Evolutionary conservation across 1,284 basidiomycete genomes (phyloP).

Genomic region (Microbotryum saponariae): DNA sequence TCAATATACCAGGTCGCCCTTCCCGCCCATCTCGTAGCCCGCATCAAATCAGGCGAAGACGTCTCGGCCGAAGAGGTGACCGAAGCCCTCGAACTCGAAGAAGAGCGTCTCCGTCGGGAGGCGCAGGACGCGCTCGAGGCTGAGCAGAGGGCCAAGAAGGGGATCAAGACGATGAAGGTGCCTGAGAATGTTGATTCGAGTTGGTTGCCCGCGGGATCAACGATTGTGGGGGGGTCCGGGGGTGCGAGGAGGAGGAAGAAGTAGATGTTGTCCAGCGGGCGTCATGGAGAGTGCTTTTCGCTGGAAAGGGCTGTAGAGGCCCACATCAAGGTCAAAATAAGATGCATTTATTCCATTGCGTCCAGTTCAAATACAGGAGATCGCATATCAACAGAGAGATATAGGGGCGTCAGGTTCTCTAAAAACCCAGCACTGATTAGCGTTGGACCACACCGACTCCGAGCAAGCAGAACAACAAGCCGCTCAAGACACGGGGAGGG

Average conservation of each 20-base stretch:
- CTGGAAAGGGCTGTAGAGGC: no score
- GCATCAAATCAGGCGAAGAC: slow-evolving; percentile 29
- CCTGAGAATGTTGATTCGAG: slow-evolving; percentile 18
- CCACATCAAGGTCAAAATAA: no score
- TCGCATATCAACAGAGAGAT: no score
- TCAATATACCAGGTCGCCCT: slow-evolving; percentile 6
- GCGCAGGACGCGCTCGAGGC: neutral
- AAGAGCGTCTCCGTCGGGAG: slow-evolving; percentile 2
- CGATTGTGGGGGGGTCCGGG: neutral
- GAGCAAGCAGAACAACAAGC: no score
- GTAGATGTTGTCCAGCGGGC: neutral
- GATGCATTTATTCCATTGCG: no score
- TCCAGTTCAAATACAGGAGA: no score
- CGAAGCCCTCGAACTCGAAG: slow-evolving; percentile 16
- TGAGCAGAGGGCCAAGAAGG: neutral
- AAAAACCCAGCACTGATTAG: no score
- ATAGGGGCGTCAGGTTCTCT: no score
- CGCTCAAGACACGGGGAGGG: no score
- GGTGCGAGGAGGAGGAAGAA: slow-evolving; percentile 13
- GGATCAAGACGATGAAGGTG: slow-evolving; percentile 9
- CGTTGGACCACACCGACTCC: no score
- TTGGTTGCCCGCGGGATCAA: slow-evolving; percentile 13
- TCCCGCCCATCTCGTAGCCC: slow-evolving; percentile 17
- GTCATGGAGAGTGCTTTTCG: neutral
- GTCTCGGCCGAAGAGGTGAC: slow-evolving; percentile 31